Evolutionary conservation across 768 basidiomycete genomes (phyloP).

Genomic region (Kwoniella bestiolae): DNA sequence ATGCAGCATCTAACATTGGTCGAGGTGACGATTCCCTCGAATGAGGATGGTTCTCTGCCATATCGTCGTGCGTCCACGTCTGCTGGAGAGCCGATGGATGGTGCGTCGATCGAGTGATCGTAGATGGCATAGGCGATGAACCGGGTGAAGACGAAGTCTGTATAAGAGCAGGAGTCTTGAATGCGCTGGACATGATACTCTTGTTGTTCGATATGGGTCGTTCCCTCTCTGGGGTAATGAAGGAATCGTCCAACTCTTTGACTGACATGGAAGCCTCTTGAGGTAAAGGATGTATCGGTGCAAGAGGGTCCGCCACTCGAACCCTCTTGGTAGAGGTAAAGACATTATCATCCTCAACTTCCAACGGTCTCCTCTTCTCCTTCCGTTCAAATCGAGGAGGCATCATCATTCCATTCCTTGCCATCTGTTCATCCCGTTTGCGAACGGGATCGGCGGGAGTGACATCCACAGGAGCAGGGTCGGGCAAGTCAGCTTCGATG

Average conservation of each 20-base stretch:
- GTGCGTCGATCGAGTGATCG: conserved; percentile 41
- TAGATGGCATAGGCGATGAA: conserved; percentile 51
- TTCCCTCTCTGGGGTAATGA: conserved; percentile 47
- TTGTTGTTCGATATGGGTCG: conserved; percentile 24
- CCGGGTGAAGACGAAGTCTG: conserved; percentile 48
- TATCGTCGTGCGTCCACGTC: conserved; percentile 48
- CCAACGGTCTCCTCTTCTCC: conserved; percentile 28
- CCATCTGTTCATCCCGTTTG: conserved; percentile 22
- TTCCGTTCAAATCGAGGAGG: conserved; percentile 39
- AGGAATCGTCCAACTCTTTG: conserved; percentile 36
- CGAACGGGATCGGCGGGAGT: conserved; percentile 11
- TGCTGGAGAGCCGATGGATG: conserved; percentile 41
- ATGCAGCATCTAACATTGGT: conserved; percentile 38
- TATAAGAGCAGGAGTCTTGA: conserved; percentile 50
- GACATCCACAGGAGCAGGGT: conserved; percentile 11
- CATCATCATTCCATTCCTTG: conserved; percentile 27
- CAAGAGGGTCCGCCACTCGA: conserved; percentile 42
- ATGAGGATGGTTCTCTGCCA: conserved; percentile 13
- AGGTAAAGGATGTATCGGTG: conserved; percentile 29
- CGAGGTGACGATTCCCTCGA: conserved; percentile 19
- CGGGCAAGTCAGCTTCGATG: conserved; percentile 22
- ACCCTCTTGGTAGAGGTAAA: conserved; percentile 39
- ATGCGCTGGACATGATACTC: conserved; percentile 33
- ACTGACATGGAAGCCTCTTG: conserved; percentile 28
- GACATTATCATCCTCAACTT: conserved; percentile 43